Percentiles rank a stretch among this genome's conserved stretches.
Conservation (phyloP, 148 eudicot species). For the Camellia granthamiana region DNA sequence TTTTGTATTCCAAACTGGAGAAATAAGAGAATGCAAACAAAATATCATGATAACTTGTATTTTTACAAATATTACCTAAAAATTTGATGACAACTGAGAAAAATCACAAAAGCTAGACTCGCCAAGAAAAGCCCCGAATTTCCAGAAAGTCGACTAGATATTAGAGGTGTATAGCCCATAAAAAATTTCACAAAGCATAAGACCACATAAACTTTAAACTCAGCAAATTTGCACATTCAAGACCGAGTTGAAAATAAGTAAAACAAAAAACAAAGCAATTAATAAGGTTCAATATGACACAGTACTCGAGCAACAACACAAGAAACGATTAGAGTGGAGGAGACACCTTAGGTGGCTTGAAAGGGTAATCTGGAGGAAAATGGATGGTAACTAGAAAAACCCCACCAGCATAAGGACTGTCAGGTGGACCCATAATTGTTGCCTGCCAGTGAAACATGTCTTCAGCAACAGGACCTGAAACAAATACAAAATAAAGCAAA, state of each 20-base stretch:
- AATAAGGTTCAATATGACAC: too few relatives aligned
- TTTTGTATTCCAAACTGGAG: not conserved
- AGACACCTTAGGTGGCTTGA: conserved; percentile 52
- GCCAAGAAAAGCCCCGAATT: too few relatives aligned
- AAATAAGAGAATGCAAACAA: not conserved
- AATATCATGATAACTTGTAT: not conserved
- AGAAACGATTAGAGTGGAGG: not conserved
- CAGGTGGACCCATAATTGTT: conserved; percentile 52
- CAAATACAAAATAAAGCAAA: conserved; percentile 7
- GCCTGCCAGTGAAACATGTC: conserved; percentile 58
- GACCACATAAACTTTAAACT: not conserved
- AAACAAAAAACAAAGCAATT: too few relatives aligned
- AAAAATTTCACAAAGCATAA: not conserved
- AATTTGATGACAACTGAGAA: not conserved
- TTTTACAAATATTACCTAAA: not conserved
- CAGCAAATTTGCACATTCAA: not conserved
- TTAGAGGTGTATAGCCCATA: not conserved
- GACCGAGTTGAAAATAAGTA: not conserved
- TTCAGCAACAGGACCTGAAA: conserved; percentile 46
- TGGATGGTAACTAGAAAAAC: conserved; percentile 50
- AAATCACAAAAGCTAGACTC: too few relatives aligned
- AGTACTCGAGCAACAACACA: not conserved
- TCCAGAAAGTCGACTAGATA: not conserved
- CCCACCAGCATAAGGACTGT: conserved; percentile 51
- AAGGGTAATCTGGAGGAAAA: conserved; percentile 54